Base-by-base conservation (phyloP, 352 stramenopile species). In the Phytophthora litchii region DNA sequence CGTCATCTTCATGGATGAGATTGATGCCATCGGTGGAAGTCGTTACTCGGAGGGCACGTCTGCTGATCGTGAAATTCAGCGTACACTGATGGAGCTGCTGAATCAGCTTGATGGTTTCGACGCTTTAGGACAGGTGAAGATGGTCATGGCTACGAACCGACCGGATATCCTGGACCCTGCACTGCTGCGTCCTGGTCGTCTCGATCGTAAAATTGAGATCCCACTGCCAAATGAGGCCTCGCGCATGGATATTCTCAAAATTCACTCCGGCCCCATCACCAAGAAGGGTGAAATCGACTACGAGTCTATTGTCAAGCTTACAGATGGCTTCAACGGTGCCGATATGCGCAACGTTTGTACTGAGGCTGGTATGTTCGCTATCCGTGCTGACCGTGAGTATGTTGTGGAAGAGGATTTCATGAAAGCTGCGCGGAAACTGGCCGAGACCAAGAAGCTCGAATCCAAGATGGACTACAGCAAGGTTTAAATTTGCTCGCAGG, bases 1-100 rank as follows among this genome's bases (percentile, higher is more conserved):
- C 62, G 97, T 99, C 54, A 99, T 99, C 75, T 99, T 99, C 70
- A 99, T 99, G 95, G 98, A 99, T 77, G 98, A 99, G 69, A 99
- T 99, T 74, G 98, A 99, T 83, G 97, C 97, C 20, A 99, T 99
- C 68, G 97, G 97, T 68, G 97, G 97, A 60, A 98, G 88, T 44
- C 94, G 98, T 32, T 99, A 99, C 71, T 98, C 89, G 38, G 96
- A 99, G 72, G 97, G 97, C 53, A 99, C 96, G 27, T 97, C 88
- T 21, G 91, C 89, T 3, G 91, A 97, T 72, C 94, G 97, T 54
- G 97, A 99, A 77, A 99, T 99, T 81, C 98, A 99, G 73, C 92
- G 97, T 36, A 99, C 98, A 55, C 76, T 99, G 13, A 99, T 99
- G 96, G 97, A 99, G 68, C 82, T 99, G 54, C 76, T 99, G 35